These are phyloP conservation scores for Paramecium sexaurelia DNA, from an alignment of 73 alveolate genomes.

Conservation along the genomic window DNA sequence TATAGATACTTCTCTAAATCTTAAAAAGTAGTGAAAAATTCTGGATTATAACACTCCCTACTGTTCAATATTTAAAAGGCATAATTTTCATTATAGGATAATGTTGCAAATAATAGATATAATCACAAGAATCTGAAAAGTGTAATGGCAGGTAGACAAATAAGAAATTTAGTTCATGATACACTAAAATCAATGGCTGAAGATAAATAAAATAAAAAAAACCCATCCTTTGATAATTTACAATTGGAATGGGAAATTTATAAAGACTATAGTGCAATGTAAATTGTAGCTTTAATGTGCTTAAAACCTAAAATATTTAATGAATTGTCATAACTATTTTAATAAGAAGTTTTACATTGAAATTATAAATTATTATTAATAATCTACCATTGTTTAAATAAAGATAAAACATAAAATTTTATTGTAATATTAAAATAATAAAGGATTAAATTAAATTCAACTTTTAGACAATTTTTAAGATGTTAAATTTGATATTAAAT, in stretches of 20 bases:
- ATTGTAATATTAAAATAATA: too few relatives aligned
- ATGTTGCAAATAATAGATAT: neutral
- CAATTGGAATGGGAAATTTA: constrained; percentile 26
- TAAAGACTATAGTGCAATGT: constrained; percentile 1
- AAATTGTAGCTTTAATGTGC: constrained; percentile 12
- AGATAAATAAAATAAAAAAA: neutral
- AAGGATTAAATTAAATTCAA: neutral
- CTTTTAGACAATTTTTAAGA: neutral
- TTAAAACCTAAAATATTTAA: constrained; percentile 31
- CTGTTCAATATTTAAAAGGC: constrained; percentile 13
- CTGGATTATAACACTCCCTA: constrained; percentile 38
- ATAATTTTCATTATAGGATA: neutral
- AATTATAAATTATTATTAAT: neutral
- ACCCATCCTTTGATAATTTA: neutral
- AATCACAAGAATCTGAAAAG: neutral
- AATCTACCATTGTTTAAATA: neutral
- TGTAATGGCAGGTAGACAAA: neutral
- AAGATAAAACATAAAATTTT: too few relatives aligned
- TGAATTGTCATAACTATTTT: neutral
- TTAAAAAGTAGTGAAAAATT: constrained; percentile 25
- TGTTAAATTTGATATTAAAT: neutral
- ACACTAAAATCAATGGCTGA: constrained; percentile 31
- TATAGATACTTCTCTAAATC: constrained; percentile 30
- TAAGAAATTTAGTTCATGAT: constrained; percentile 31
- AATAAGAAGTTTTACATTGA: neutral